Conservation (phyloP, 108 stramenopile genomes). For the Stephanodiscus minutulus region DNA sequence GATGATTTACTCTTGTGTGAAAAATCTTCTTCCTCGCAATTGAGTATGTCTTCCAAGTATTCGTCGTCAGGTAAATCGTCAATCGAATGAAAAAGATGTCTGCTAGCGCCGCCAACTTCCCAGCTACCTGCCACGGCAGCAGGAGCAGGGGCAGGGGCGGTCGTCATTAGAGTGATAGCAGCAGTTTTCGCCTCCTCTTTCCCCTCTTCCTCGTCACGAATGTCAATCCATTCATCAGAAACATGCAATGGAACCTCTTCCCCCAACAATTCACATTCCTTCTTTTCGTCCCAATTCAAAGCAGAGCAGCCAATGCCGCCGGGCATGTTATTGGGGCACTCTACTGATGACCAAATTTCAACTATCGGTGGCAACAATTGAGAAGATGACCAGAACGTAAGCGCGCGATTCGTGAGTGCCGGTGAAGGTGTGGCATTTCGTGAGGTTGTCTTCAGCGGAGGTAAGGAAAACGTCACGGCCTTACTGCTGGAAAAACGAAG, state of each 20-base stretch:
- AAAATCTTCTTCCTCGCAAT: slow-evolving; percentile 18
- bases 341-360: slow-evolving; percentile 43
- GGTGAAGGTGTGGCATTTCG: slow-evolving; percentile 17
- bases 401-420: too few species aligned
- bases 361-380: slow-evolving; percentile 37
- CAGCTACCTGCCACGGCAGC: not conserved
- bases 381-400: slow-evolving; percentile 9
- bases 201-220: not conserved
- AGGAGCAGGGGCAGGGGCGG: not conserved
- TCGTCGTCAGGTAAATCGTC: slow-evolving; percentile 4
- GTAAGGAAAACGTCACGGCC: slow-evolving; percentile 33
- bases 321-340: slow-evolving; percentile 6
- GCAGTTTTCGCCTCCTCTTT: not conserved
- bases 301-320: not conserved
- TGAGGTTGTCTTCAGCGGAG: slow-evolving; percentile 12
- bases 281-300: slow-evolving; percentile 8
- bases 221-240: slow-evolving; percentile 16
- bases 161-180: too few species aligned
- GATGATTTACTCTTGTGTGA: not conserved
- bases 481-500: slow-evolving; percentile 10
- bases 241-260: slow-evolving; percentile 21
- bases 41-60: slow-evolving; percentile 28
- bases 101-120: not conserved
- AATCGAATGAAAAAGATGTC: not conserved
- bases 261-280: slow-evolving; percentile 31